Evolutionary conservation across 1,139 yeast species (phyloP).

Genomic region (Sugiyamaella japonica): DNA sequence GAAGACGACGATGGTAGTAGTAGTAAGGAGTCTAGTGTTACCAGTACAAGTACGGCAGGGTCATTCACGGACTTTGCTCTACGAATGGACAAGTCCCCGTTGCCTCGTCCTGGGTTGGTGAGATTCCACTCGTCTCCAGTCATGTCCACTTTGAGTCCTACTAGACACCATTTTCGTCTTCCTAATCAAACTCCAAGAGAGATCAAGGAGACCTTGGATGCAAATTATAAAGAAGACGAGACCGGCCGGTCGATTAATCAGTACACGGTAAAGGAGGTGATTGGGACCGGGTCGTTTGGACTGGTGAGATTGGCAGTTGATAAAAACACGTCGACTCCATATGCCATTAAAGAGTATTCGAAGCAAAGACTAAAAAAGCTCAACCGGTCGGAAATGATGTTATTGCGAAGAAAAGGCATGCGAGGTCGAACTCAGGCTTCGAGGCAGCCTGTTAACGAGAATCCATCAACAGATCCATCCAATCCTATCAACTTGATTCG

Average conservation of each 20-base stretch:
- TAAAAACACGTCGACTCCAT: slow-evolving; percentile 43
- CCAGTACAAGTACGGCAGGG: not conserved
- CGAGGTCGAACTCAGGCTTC: slow-evolving; percentile 21
- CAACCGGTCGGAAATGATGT: slow-evolving; percentile 45
- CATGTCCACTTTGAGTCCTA: slow-evolving; percentile 37
- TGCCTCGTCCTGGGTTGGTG: slow-evolving; percentile 27
- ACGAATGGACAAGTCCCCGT: not conserved
- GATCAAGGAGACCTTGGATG: slow-evolving; percentile 44
- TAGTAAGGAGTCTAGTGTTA: not conserved
- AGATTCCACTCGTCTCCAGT: slow-evolving; percentile 41
- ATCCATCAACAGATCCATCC: slow-evolving; percentile 15
- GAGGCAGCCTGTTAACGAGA: not conserved
- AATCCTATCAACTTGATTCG: slow-evolving; percentile 47
- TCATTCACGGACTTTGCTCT: not conserved
- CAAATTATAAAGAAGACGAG: slow-evolving; percentile 39
- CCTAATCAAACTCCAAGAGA: slow-evolving; percentile 39
- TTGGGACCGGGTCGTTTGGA: slow-evolving; percentile 92
- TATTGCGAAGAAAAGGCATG: slow-evolving; percentile 29
- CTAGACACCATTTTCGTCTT: slow-evolving; percentile 42
- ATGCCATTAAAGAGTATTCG: slow-evolving; percentile 71
- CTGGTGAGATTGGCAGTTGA: slow-evolving; percentile 84
- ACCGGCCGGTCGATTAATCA: slow-evolving; percentile 42
- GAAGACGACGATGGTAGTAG: slow-evolving; percentile 4
- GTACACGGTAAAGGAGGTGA: slow-evolving; percentile 60
- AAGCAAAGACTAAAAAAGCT: slow-evolving; percentile 46